Evolutionary conservation across 768 basidiomycete species (phyloP), one percentile per base, ranked within the genome.

Genomic region (Collybia nuda): DNA sequence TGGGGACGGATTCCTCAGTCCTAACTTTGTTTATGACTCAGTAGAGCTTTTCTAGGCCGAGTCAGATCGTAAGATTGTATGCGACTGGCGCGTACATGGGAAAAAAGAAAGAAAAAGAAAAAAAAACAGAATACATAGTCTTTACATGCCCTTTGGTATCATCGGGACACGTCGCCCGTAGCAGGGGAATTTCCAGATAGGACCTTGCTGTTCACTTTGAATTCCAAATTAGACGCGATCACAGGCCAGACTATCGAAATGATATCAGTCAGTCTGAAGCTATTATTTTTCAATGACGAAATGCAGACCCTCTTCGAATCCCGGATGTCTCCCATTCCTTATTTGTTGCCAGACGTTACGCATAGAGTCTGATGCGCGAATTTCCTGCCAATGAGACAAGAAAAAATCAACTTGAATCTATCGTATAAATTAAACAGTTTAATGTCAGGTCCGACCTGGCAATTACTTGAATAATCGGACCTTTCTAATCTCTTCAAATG

Each of bases 301-400:
- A 18, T 24, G 28, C 54, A 24, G 14, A 86, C 87, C 86, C 77
- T 92, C 89, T 68, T 93, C 92, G 61, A 93, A 93, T 1, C 92
- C 91, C 15, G 90, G 87, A 62, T 93, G 88, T 28, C 88, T 77
- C 39, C 92, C 92, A 42, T 81, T 76, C 48, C 93, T 76, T 37
- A 95, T 92, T 67, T 93, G 89, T 50, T 84, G 79, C 88, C 90
- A 93, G 4, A 94, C 86, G 55, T 77, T 79, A 48, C 79, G 80
- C 90, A 94, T 91, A 11, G 86, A 79, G 15, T 86, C 82, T n/a
- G 88, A 90, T n/a, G 79, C 69, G 37, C 90, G 85, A 48, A 95
- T 90, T 24, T 90, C 86, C 35, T 77, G 69, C 92, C 92, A 95
- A 60, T 93, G 84, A 37, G 81, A 76, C 40, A 93, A 68, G 74